Percentiles rank a stretch among this genome's conserved stretches.
Conservation (phyloP, 2,329 filamentous ascomycete genomes). For the Alternaria brassicae region DNA sequence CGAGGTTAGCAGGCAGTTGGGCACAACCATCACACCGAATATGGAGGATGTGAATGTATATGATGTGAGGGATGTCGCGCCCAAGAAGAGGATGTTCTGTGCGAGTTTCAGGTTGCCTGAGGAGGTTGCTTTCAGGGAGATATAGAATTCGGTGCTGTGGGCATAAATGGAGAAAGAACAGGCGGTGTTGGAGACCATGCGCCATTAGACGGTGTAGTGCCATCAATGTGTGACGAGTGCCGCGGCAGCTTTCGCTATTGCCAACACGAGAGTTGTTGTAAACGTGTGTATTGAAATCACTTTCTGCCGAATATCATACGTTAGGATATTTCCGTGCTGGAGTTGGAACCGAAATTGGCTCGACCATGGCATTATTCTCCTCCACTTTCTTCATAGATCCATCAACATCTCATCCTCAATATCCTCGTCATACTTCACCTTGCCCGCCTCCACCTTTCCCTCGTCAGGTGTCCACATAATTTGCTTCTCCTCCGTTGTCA, state of each 20-base stretch:
- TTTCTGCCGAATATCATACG: background rate
- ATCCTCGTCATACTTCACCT: slow-evolving; percentile 12
- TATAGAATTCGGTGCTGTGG: background rate
- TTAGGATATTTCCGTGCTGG: background rate
- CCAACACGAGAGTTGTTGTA: background rate
- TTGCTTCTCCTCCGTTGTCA: slow-evolving; percentile 3
- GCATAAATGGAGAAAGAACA: background rate
- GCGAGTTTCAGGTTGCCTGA: slow-evolving; percentile 85
- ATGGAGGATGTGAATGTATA: slow-evolving; percentile 64
- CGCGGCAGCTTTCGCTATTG: background rate
- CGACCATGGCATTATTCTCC: background rate
- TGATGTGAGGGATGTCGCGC: slow-evolving; percentile 85
- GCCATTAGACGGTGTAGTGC: background rate
- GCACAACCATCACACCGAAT: slow-evolving; percentile 63
- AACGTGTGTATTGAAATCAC: too few relatives aligned
- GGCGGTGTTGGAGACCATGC: background rate
- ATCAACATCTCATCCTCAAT: slow-evolving; percentile 39
- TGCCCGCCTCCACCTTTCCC: background rate
- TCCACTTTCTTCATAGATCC: slow-evolving; percentile 20
- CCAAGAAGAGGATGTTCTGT: slow-evolving; percentile 96
- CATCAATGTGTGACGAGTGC: background rate
- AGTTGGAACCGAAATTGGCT: background rate
- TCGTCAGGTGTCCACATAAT: slow-evolving; percentile 1
- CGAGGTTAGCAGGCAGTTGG: slow-evolving; percentile 68
- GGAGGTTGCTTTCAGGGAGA: slow-evolving; percentile 76